Evolutionary conservation across 495 filamentous ascomycete species (phyloP).

Genomic region (Pseudomonodictys pantanalensis): DNA sequence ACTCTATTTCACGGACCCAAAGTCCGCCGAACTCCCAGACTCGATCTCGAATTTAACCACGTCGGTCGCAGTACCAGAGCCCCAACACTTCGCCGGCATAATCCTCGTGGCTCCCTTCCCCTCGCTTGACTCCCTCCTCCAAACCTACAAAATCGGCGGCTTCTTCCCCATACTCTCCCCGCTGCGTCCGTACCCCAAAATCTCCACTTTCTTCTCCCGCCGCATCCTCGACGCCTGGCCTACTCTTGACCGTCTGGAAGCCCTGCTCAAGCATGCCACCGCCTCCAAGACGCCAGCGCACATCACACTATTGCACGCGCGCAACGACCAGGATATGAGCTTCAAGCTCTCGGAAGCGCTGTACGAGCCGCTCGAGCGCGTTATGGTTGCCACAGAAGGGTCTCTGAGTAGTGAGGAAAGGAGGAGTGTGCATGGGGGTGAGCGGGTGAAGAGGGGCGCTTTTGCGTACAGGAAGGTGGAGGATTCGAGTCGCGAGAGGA

Average conservation of each 20-base stretch:
- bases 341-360: conserved; percentile 37
- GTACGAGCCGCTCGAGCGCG: conserved; percentile 34
- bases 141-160: conserved; percentile 70
- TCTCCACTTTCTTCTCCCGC: conserved; percentile 48
- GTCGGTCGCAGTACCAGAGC: conserved; percentile 4
- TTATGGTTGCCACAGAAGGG: conserved; percentile 43
- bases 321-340: conserved; percentile 38
- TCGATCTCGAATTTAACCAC: not conserved
- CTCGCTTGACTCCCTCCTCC: conserved; percentile 65
- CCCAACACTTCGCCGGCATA: conserved; percentile 59
- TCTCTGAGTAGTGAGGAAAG: conserved; percentile 31
- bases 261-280: conserved; percentile 23
- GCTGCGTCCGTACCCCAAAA: conserved; percentile 55
- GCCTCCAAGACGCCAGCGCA: not conserved
- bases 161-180: conserved; percentile 76
- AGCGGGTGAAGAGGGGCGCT: conserved; percentile 34
- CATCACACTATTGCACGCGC: conserved; percentile 36
- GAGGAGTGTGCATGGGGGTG: conserved; percentile 35
- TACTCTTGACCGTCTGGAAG: conserved; percentile 48
- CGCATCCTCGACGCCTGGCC: conserved; percentile 58
- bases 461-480: conserved; percentile 27
- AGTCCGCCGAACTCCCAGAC: conserved; percentile 8
- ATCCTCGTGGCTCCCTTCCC: conserved; percentile 79
- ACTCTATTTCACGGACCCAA: conserved; percentile 58
- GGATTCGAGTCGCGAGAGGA: conserved; percentile 22